Evolutionary conservation across 257 asterid species (phyloP), one percentile per base, ranked within the genome.

Genomic region (Solanum boliviense): DNA sequence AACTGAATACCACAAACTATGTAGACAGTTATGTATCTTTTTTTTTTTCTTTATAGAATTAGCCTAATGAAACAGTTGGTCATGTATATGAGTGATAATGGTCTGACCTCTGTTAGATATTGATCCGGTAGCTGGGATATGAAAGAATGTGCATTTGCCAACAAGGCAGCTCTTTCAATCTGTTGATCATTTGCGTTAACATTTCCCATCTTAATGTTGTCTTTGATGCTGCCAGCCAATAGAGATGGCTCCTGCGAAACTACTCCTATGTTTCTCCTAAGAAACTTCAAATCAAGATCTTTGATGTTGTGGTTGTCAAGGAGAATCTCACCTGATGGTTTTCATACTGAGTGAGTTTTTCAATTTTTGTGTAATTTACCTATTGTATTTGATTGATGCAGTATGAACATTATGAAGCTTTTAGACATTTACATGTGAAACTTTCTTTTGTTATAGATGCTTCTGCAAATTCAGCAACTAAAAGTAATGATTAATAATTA

Each of bases 221-320:
- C 96, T 88, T 86, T 91, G 91, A 95, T 95, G 88, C 90, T 95
- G 79, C 98, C 98, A 34, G 95, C 85, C 71, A 95, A 95, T 38
- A 95, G 94, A 36, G 97, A 84, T 83, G 98, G 98, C 93, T 95
- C 98, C 94, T 95, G 98, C 68, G 96, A 94, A 88, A 95, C 98
- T 85, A 94, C 89, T 65, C 98, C 98, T 29, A 95, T 87, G 90
- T 93, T 94, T 91, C 92, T 92, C 93, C 98, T 89, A 60, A 95
- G 97, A 88, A 86, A 91, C 92, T 92, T 93, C 88, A 95, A 85
- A 68, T 94, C 97, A 25, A 94, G 94, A 86, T 95, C 97, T 91
- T 89, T 94, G 90, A 95, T 92, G 86, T 90, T 91, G 92, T 92
- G 91, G 92, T 89, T 88, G 93, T 95, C 98, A 32, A 95, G 87